Evolutionary conservation across 495 filamentous ascomycete species (phyloP).

Genomic region (Beverwykella pulmonaria): DNA sequence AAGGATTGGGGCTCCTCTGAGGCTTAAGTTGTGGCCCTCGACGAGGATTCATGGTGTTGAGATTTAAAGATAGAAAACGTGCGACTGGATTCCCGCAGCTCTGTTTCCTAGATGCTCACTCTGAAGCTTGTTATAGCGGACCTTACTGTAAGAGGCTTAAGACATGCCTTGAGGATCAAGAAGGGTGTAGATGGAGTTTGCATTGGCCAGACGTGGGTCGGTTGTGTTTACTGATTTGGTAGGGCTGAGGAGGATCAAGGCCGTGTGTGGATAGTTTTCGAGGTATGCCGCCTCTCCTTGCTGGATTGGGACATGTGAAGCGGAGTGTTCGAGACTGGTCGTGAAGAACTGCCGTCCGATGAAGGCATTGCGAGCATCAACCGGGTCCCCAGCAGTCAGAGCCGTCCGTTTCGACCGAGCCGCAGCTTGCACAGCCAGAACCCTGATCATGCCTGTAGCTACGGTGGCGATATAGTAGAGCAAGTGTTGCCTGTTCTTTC

Average conservation of each 20-base stretch:
- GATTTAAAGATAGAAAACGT: constrained; percentile 23
- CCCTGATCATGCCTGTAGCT: neutral
- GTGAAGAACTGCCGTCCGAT: constrained; percentile 6
- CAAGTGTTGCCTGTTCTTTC: neutral
- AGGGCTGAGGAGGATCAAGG: neutral
- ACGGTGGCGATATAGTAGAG: neutral
- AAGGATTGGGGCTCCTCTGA: neutral
- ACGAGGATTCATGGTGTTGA: constrained; percentile 20
- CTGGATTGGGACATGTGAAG: neutral
- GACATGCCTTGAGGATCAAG: constrained; percentile 18
- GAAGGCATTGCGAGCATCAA: neutral
- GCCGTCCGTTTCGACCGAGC: neutral
- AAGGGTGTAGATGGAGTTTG: neutral
- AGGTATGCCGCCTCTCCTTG: neutral
- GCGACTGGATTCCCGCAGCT: neutral
- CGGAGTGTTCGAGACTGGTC: neutral
- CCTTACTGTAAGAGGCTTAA: constrained; percentile 14
- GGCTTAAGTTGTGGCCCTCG: neutral
- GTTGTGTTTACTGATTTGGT: neutral
- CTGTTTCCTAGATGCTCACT: neutral
- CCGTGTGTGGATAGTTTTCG: neutral
- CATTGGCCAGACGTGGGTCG: constrained; percentile 1
- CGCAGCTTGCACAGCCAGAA: constrained; percentile 6
- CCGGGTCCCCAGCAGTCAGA: neutral
- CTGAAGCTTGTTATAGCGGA: constrained; percentile 7